Conservation (phyloP, 495 filamentous ascomycete genomes). For the Tuber magnatum region DNA sequence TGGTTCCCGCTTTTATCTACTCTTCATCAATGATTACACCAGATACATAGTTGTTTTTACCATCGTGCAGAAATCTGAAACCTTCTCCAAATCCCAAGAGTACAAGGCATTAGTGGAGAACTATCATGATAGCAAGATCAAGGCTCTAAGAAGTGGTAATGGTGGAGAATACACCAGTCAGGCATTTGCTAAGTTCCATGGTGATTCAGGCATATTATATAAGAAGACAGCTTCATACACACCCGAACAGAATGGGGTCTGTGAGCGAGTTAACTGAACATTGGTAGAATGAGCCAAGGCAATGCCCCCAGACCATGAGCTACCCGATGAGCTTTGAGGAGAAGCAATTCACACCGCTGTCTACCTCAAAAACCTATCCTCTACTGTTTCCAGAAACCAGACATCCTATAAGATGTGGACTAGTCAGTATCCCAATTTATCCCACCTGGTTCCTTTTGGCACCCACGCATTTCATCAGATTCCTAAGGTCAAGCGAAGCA, state of each 20-base stretch:
- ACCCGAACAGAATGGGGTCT: background rate
- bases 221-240: too few relatives aligned
- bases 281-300: background rate
- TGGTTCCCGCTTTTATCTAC: too few relatives aligned
- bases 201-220: background rate
- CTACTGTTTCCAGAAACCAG: background rate
- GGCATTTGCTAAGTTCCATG: too few relatives aligned
- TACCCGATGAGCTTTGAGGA: background rate
- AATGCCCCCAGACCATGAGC: background rate
- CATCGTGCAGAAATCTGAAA: background rate
- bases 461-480: background rate
- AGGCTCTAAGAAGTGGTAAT: background rate
- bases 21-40: background rate
- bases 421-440: background rate
- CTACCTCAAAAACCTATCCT: background rate
- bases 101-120: background rate
- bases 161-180: background rate
- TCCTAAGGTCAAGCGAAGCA: background rate
- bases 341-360: background rate
- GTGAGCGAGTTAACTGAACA: background rate
- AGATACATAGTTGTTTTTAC: background rate
- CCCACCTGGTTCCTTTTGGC: background rate
- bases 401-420: background rate
- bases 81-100: background rate
- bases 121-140: accelerated